Base-by-base conservation (phyloP, 2,329 filamentous ascomycete species). In the Fusarium phyllophilum region DNA sequence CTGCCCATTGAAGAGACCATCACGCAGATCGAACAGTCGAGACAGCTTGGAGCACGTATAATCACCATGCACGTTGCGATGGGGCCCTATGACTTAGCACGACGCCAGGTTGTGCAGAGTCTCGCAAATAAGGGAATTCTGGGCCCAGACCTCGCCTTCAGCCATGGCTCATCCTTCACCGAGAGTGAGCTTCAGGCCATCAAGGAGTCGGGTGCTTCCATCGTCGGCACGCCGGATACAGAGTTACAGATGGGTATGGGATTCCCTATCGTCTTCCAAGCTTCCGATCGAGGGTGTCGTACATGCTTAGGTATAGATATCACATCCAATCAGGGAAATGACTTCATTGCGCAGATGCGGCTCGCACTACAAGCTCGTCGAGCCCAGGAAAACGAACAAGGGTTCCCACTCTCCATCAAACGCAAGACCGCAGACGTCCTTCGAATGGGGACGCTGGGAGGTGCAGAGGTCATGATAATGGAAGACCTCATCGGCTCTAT, bases 211-310 rank as follows among this genome's bases (percentile, higher is more conserved):
- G 44, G 34, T 5, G 44, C 44, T 14, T 24, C 24, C 5, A 49
- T 60, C 3, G 15, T 51, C 12, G 44, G 44, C 9, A 60, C 44
- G 3, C 57, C 44, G 5, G 57, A 60, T 6, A 51, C 34, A 18
- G 57, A 60, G 22, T 20, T 60, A 3, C 57, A 60, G 36, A 60
- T 60, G 57, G 57, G 57, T 3, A 51, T 60, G 57, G 57, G 57
- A 7, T 51, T 60, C 10, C 57, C 57, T 3, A 33, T 60, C 8
- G 34, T 41, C 11, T 60, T 60, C 22, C 8, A 31, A 8, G 57
- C 57, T 24, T 38, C 33, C 14, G 57, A 60, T 31, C 20, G 7
- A 24, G 57, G 57, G 2, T 51, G 57, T 5, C 33, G 20, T 0
- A 31, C 34, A 18, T 49, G 57, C 1, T 14, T 60, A 6, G 57